Evolutionary conservation across 441 rosid genomes (phyloP).

Genomic region (Cnidoscolus chayamansa): DNA sequence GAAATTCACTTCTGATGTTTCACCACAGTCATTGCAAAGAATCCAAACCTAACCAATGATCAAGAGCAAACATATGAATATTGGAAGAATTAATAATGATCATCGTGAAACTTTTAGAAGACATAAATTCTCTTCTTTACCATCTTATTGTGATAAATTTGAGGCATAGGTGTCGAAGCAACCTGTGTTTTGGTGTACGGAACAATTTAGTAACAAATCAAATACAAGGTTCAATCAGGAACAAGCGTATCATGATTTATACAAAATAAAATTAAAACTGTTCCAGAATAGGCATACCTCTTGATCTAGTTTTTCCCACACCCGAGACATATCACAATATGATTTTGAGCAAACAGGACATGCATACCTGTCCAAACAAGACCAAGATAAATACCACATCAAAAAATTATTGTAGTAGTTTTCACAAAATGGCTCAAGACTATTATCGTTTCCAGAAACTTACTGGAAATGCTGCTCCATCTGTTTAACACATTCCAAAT

Average conservation of each 20-base stretch:
- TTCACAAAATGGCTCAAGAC: neutral
- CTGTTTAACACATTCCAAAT: slow-evolving; percentile 52
- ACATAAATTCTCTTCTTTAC: slow-evolving; percentile 29
- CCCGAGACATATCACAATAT: slow-evolving; percentile 56
- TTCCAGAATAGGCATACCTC: slow-evolving; percentile 30
- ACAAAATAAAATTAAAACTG: neutral
- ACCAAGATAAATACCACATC: neutral
- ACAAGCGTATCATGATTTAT: neutral
- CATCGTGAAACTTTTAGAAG: neutral
- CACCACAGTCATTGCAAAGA: slow-evolving; percentile 87
- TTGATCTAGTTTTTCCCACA: slow-evolving; percentile 67
- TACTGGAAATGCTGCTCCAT: slow-evolving; percentile 51
- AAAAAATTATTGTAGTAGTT: neutral
- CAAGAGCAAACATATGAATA: neutral
- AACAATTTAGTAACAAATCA: neutral
- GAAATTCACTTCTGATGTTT: slow-evolving; percentile 51
- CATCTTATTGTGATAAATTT: slow-evolving; percentile 57
- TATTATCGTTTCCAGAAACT: slow-evolving; percentile 19
- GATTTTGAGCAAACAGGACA: slow-evolving; percentile 93
- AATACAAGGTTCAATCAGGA: neutral
- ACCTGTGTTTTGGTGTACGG: slow-evolving; percentile 40
- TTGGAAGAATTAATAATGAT: neutral
- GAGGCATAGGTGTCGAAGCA: slow-evolving; percentile 81
- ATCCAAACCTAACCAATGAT: slow-evolving; percentile 64
- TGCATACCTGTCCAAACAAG: slow-evolving; percentile 47